Percentiles rank a stretch among this genome's conserved stretches.
Evolutionary conservation across 345 rosid species (phyloP).

Genomic region (Rhodamnia argentea): DNA sequence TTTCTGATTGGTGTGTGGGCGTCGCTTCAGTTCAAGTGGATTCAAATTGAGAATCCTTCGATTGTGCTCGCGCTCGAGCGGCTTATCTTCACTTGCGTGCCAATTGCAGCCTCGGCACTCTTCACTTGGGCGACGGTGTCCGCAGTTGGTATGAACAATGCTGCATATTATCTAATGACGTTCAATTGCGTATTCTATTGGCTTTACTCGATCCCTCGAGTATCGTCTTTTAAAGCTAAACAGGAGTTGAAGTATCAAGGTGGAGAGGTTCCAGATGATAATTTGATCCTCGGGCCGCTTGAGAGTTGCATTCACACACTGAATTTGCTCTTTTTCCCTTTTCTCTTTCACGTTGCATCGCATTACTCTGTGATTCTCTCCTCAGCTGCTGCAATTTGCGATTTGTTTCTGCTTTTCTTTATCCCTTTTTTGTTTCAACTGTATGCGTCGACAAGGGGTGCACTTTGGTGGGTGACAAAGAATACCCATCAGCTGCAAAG

Average conservation of each 20-base stretch:
- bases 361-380: conserved; percentile 72
- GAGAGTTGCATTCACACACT: conserved; percentile 82
- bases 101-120: conserved; percentile 63
- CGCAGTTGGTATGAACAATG: conserved; percentile 81
- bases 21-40: conserved; percentile 97
- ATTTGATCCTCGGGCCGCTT: conserved; percentile 56
- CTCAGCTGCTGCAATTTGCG: conserved; percentile 59
- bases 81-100: conserved; percentile 76
- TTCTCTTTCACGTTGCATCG: conserved; percentile 74
- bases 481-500: conserved; percentile 57
- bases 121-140: conserved; percentile 96
- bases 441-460: conserved; percentile 89
- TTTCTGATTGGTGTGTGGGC: conserved; percentile 88
- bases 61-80: conserved; percentile 87
- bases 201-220: conserved; percentile 72
- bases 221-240: conserved; percentile 80
- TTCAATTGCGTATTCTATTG: conserved; percentile 90
- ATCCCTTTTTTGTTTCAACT: conserved; percentile 84
- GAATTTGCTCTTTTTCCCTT: conserved; percentile 72
- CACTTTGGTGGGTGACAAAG: conserved; percentile 92
- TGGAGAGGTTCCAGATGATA: conserved; percentile 87
- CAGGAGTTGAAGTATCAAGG: conserved; percentile 86
- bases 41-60: conserved; percentile 80
- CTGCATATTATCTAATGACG: conserved; percentile 69
- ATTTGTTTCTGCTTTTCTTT: conserved; percentile 79